Conservation (phyloP, 2,329 filamentous ascomycete species). For the Acrocalymma vagum region DNA sequence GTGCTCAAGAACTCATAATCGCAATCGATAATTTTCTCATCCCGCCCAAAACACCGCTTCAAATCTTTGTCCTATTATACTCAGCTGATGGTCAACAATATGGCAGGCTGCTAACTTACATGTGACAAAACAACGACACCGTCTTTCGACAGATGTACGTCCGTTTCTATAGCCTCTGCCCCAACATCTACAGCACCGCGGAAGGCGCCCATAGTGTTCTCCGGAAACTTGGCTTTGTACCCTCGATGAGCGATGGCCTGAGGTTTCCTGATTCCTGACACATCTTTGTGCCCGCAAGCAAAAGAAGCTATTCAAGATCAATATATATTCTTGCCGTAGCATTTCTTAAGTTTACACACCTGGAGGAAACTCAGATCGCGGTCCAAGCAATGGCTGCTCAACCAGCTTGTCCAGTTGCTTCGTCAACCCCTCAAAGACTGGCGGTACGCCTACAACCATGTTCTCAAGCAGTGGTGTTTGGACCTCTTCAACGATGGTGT, state of each 20-base stretch:
- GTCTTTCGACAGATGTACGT: constrained; percentile 84
- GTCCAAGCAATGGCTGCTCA: constrained; percentile 43
- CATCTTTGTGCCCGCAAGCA: constrained; percentile 44
- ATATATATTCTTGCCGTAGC: constrained; percentile 2
- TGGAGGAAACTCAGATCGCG: constrained; percentile 37
- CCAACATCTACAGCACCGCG: constrained; percentile 75
- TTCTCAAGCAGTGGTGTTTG: constrained; percentile 45
- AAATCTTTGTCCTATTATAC: constrained; percentile 72
- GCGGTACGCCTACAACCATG: constrained; percentile 46
- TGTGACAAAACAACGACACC: constrained; percentile 86
- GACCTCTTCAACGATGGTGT: constrained; percentile 33
- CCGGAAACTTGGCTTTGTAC: constrained; percentile 79
- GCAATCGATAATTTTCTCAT: constrained; percentile 76
- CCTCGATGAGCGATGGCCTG: constrained; percentile 82
- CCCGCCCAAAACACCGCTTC: constrained; percentile 82
- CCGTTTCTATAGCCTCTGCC: constrained; percentile 85
- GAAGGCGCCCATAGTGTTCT: constrained; percentile 88
- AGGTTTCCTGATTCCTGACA: constrained; percentile 58
- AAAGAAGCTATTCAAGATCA: constrained; percentile 42
- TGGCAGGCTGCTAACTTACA: constrained; percentile 56
- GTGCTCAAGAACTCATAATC: constrained; percentile 77
- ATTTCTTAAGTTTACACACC: constrained; percentile 20
- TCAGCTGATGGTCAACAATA: constrained; percentile 10
- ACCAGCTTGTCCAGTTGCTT: constrained; percentile 43
- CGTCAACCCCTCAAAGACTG: constrained; percentile 45